phyloP scores from a whole-genome alignment of 306 rosid species.

The Glycyrrhiza uralensis region DNA sequence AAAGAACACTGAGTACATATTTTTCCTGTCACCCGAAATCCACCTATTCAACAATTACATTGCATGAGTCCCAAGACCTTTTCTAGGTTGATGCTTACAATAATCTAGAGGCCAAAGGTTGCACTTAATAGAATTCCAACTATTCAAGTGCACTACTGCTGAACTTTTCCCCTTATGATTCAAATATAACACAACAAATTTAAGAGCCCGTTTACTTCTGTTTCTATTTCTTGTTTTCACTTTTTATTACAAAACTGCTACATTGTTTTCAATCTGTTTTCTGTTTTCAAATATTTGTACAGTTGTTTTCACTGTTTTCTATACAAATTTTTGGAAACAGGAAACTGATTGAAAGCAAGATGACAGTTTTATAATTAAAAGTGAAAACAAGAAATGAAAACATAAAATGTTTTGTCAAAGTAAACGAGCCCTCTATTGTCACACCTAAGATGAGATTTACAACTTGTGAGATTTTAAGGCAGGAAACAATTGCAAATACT shows the following conservation, averaged over 20 bases:
- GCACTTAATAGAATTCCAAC: constrained; percentile 1
- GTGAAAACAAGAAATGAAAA: too few relatives aligned
- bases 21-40: constrained; percentile 87
- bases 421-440: too few relatives aligned
- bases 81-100: background rate
- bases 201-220: too few relatives aligned
- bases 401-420: too few relatives aligned
- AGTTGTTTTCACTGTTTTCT: too few relatives aligned
- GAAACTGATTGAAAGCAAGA: too few relatives aligned
- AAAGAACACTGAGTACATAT: constrained; percentile 76
- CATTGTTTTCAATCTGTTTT: too few relatives aligned
- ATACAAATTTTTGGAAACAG: too few relatives aligned
- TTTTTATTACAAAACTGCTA: too few relatives aligned
- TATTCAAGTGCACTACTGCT: background rate
- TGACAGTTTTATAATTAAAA: too few relatives aligned
- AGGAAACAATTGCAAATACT: background rate
- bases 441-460: background rate
- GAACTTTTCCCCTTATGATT: background rate
- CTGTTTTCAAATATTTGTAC: too few relatives aligned
- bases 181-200: background rate
- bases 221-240: too few relatives aligned
- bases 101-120: background rate
- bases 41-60: constrained; percentile 52
- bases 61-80: constrained; percentile 23
- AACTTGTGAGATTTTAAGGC: background rate